phyloP scores from a whole-genome alignment of 768 basidiomycete genomes.

The Kockovaella imperatae region DNA sequence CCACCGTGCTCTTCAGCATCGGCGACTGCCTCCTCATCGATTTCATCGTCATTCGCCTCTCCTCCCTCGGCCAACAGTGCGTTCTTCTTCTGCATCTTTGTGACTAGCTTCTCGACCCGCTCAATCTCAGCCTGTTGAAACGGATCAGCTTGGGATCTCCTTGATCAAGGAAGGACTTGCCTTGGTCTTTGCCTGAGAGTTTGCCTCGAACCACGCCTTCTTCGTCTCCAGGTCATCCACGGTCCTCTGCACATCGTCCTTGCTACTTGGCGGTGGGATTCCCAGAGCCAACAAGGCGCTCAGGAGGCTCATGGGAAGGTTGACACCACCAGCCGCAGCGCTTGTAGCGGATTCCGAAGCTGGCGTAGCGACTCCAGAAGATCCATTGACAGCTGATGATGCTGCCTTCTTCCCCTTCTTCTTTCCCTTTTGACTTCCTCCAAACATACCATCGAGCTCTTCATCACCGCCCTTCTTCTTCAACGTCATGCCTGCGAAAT shows the following conservation, averaged over 20 bases:
- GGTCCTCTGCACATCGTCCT: conserved; percentile 68
- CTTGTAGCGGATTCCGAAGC: conserved; percentile 38
- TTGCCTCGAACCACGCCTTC: conserved; percentile 90
- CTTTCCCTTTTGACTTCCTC: conserved; percentile 48
- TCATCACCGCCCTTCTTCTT: conserved; percentile 94
- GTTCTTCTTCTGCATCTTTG: conserved; percentile 43
- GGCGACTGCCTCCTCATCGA: conserved; percentile 13
- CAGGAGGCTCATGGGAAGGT: conserved; percentile 77
- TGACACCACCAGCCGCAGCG: conserved; percentile 49
- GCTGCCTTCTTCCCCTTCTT: conserved; percentile 54
- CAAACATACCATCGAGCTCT: conserved; percentile 51
- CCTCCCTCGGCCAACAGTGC: conserved; percentile 12
- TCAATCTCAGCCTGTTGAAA: conserved; percentile 39
- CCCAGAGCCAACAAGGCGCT: conserved; percentile 77
- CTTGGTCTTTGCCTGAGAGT: conserved; percentile 56
- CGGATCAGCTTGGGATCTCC: conserved; percentile 3
- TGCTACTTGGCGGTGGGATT: conserved; percentile 76
- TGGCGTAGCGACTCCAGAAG: conserved; percentile 29
- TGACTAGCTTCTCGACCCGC: conserved; percentile 40
- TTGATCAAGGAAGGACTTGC: conserved; percentile 13
- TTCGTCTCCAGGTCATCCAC: conserved; percentile 87
- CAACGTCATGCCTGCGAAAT: conserved; percentile 61
- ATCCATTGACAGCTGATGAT: conserved; percentile 26
- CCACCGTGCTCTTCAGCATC: conserved; percentile 26
- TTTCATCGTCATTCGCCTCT: conserved; percentile 8